Percentiles rank a stretch among this genome's conserved stretches.
phyloP scores from a whole-genome alignment of 305 asterid species.

The Caryopteris hybrid region DNA sequence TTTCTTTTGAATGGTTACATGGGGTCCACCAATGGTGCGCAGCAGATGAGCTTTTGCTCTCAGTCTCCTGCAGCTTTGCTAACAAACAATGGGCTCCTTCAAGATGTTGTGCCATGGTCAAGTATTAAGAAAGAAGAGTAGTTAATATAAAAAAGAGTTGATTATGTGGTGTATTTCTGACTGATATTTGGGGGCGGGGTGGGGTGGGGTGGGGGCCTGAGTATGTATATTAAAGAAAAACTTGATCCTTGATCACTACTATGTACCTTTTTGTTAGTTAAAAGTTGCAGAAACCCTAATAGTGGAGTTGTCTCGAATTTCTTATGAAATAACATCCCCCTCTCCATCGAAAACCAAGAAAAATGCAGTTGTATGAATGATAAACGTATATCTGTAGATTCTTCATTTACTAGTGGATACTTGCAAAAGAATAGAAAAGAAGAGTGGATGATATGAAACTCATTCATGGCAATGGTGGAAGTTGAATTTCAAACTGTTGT shows the following conservation, averaged over 20 bases:
- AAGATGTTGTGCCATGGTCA: conserved; percentile 54
- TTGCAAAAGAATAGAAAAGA: too few relatives aligned
- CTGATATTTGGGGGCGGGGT: neutral
- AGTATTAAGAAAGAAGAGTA: conserved; percentile 25
- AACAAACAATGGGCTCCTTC: conserved; percentile 46
- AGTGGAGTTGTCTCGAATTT: too few relatives aligned
- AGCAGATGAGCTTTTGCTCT: conserved; percentile 15
- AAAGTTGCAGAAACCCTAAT: conserved; percentile 26
- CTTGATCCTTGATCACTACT: neutral
- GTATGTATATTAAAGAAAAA: conserved; percentile 18
- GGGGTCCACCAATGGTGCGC: neutral
- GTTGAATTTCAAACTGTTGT: too few relatives aligned
- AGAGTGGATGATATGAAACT: too few relatives aligned
- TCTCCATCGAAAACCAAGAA: too few relatives aligned
- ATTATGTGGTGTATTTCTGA: neutral
- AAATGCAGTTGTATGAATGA: too few relatives aligned
- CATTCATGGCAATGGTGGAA: too few relatives aligned
- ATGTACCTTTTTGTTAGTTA: neutral
- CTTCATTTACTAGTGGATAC: too few relatives aligned
- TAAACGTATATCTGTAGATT: too few relatives aligned
- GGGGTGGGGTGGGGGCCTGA: neutral
- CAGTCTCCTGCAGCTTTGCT: conserved; percentile 9
- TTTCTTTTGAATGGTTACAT: neutral
- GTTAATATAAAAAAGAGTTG: neutral
- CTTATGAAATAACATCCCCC: too few relatives aligned